Base-by-base conservation (phyloP, 768 basidiomycete species). In the Agaricus subrufescens region DNA sequence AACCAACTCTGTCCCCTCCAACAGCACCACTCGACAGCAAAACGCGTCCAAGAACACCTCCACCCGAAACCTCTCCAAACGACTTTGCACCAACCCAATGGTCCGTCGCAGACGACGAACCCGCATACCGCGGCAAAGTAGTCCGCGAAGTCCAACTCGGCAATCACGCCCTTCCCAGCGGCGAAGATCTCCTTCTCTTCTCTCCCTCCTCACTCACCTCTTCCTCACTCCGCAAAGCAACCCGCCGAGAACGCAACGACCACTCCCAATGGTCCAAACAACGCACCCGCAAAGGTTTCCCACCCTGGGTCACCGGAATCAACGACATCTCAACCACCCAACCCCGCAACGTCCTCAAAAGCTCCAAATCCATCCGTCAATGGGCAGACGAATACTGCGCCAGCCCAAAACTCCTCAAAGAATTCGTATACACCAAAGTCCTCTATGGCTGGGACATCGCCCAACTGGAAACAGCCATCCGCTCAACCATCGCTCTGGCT, bases 371-470 rank as follows among this genome's bases (percentile, higher is more conserved):
- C 0, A 65, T 91, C 43, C 74, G 87, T 31, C 77, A 86, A 57
- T 94, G 91, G 91, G 89, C 89, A 7, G 89, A 92, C 61, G 84
- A 87, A 54, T 93, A 91, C 62, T 91, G 89, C 56, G 75, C 79
- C 26, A 87, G 86, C 62, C 73, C 67, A 7, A 91, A 86, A 62
- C 67, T 77, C 14, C 72, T 93, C 59, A 93, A 92, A 66, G 90
- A 92, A 69, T 91, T 94, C 64, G 75, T 80, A 5, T 88, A 91
- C 59, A 72, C 77, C 25, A 90, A 90, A 74, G 86, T 73, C 9
- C 62, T 75, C 6, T 80, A 77, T 57, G 79, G 77, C 7, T 81
- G 80, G 80, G 73, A 79, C 58, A 63, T 81, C 23, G 60, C 68
- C 34, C 69, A 70, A 50, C 66, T 81, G 10, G 72, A 79, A 62